These are phyloP conservation scores for Calonectria henricotiae DNA, from an alignment of 2,329 filamentous ascomycete species.

Conservation along the genomic window DNA sequence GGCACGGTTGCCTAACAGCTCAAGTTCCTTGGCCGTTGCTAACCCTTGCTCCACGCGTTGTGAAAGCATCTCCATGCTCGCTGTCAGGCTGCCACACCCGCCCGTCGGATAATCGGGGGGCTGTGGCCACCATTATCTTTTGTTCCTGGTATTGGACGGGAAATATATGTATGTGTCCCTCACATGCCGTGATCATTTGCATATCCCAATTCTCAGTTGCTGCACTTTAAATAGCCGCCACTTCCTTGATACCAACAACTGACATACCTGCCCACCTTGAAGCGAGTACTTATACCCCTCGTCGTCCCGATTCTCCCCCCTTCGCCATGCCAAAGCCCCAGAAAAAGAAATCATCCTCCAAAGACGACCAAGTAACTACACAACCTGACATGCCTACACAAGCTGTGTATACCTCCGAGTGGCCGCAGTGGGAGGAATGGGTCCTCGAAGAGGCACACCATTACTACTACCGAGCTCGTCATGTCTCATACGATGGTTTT, in stretches of 20 bases:
- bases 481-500: slow-evolving; percentile 44
- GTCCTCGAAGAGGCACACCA: slow-evolving; percentile 34
- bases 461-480: slow-evolving; percentile 48
- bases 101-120: not conserved
- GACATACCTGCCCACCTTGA: not conserved
- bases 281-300: not conserved
- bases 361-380: not conserved
- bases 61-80: not conserved
- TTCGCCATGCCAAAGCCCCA: slow-evolving; percentile 9
- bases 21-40: not conserved
- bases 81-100: slow-evolving; percentile 8
- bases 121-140: slow-evolving; percentile 7
- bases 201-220: slow-evolving; percentile 17
- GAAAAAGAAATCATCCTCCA: not conserved
- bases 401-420: not conserved
- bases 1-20: not conserved
- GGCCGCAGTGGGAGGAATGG: slow-evolving; percentile 46
- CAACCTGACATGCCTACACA: slow-evolving; percentile 21
- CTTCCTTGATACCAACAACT: not conserved
- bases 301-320: not conserved
- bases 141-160: not conserved
- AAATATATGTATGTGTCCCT: slow-evolving; percentile 25
- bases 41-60: not conserved
- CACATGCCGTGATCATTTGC: slow-evolving; percentile 12
- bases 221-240: not conserved